Evolutionary conservation across 2,329 filamentous ascomycete species (phyloP), one percentile per base, ranked within the genome.

Genomic region (Fulvia fulva): DNA sequence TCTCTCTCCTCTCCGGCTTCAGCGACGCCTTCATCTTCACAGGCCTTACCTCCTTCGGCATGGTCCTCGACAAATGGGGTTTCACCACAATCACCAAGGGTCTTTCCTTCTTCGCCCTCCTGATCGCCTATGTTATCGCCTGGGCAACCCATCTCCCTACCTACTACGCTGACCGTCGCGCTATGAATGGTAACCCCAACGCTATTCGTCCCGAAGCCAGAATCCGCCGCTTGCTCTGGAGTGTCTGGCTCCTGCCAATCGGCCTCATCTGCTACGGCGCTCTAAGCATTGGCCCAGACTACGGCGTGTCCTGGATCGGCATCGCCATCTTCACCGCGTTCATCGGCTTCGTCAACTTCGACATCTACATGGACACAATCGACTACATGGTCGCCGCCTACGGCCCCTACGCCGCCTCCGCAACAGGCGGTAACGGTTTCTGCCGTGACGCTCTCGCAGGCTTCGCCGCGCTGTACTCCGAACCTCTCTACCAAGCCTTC

Each of bases 11-110:
- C 5, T 87, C 83, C 2, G 87, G 87, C 30, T 90, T 90, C 77
- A 85, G 82, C 9, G 88, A 90, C 59, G 87, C 87, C 2, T 81
- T 91, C 3, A 90, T 90, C 73, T 91, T 90, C 77, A 89, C 88
- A 78, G 89, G 88, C 70, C 84, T 90, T 55, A 86, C 90, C 70
- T 87, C 84, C 0, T 91, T 89, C 65, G 74, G 77, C 0, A 77
- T 89, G 1, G 87, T 91, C 1, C 88, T 89, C 66, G 49, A 47
- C 12, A 73, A 77, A 16, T 91, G 86, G 86, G 67, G 74, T 46
- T 90, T 90, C 64, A 74, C 74, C 22, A 78, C 80, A 7, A 73
- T 86, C 1, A 73, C 80, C 8, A 74, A 85, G 1, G 86, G 85
- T 0, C 75, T 88, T 22, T 73, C 83, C 0, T 88, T 90, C 70